A percentile compares a stretch with the other conserved stretches of the same genome.
phyloP scores from a whole-genome alignment of 345 rosid species.

The Bruguiera sexangula region DNA sequence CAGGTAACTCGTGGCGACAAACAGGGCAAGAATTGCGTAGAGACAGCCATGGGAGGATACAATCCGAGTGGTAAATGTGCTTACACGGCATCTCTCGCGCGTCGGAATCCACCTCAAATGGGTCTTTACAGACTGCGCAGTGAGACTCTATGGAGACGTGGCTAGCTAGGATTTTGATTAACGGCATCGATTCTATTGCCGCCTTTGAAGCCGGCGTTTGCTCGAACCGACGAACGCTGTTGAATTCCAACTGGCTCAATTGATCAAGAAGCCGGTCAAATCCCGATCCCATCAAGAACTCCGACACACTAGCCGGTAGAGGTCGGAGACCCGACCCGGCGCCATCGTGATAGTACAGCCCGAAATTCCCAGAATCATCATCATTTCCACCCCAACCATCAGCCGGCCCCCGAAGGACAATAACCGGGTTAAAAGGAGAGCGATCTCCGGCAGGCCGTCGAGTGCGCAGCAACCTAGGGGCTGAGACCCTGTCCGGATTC shows the following conservation, averaged over 20 bases:
- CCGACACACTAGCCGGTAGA: conserved; percentile 59
- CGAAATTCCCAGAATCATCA: conserved; percentile 36
- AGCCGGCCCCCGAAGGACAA: conserved; percentile 46
- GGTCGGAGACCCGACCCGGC: conserved; percentile 59
- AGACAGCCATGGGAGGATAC: conserved; percentile 57
- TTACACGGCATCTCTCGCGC: conserved; percentile 64
- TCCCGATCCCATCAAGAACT: conserved; percentile 73
- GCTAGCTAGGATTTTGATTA: conserved; percentile 30
- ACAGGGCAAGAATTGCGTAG: conserved; percentile 56
- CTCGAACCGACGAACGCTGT: conserved; percentile 42
- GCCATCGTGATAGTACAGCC: conserved; percentile 60
- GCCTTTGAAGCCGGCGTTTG: conserved; percentile 56
- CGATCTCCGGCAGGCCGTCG: conserved; percentile 43
- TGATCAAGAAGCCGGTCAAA: conserved; percentile 65
- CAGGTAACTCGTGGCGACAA: conserved; percentile 53
- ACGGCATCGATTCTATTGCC: conserved; percentile 60
- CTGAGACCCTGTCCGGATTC: conserved; percentile 16
- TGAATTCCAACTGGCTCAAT: conserved; percentile 48
- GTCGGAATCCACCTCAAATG: conserved; percentile 42
- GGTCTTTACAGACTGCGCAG: conserved; percentile 58
- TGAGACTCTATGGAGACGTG: conserved; percentile 41
- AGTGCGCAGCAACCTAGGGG: conserved; percentile 29
- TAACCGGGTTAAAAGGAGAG: conserved; percentile 57
- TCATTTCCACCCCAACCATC: conserved; percentile 25
- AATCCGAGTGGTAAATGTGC: conserved; percentile 55